Conservation (phyloP, 352 stramenopile genomes). For the Thraustochytrium striatum region DNA sequence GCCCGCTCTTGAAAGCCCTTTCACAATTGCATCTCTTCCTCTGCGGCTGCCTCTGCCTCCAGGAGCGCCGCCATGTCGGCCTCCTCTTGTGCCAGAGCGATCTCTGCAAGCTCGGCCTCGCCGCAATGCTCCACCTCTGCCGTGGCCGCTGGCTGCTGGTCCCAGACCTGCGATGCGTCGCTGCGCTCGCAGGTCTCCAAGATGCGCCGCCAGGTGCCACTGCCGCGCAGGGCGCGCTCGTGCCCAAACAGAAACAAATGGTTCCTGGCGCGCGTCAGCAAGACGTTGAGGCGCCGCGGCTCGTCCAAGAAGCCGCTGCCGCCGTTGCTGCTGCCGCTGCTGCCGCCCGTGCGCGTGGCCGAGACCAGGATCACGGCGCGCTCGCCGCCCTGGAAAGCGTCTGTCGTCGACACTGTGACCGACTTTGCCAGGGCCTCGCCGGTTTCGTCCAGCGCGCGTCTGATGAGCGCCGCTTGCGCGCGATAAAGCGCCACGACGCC, state of each 20-base stretch:
- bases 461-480: slow-evolving; percentile 18
- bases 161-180: not conserved
- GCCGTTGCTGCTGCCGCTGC: not conserved
- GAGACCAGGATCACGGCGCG: slow-evolving; percentile 55
- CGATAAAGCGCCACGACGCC: slow-evolving; percentile 11
- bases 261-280: slow-evolving; percentile 15
- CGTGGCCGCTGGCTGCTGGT: not conserved
- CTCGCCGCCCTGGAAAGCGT: slow-evolving; percentile 57
- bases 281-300: slow-evolving; percentile 20
- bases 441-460: not conserved
- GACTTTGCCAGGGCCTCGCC: not conserved
- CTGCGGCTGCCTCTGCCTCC: no score
- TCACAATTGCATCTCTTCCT: no score
- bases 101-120: no score
- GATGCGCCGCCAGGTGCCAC: not conserved
- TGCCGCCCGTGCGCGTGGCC: slow-evolving; percentile 38
- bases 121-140: not conserved
- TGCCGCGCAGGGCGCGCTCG: not conserved
- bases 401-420: slow-evolving; percentile 52
- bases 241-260: slow-evolving; percentile 28
- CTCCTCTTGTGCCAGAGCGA: not conserved
- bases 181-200: not conserved
- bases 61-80: no score
- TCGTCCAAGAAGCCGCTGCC: not conserved
- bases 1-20: no score